These are phyloP conservation scores for Daucus carota DNA, from an alignment of 129 eudicot species.

Conservation along the genomic window DNA sequence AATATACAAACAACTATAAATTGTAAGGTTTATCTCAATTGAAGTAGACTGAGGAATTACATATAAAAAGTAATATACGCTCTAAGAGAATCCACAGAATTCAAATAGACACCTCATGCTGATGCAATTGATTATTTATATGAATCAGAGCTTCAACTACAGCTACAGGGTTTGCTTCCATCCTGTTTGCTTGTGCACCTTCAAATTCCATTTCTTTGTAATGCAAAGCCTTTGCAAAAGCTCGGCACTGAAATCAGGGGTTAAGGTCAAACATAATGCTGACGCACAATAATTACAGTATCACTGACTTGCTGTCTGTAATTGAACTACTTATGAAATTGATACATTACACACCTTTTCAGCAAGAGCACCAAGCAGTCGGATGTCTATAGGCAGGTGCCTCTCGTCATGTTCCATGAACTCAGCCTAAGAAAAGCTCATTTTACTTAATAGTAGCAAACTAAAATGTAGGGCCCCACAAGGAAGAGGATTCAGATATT, in stretches of 20 bases:
- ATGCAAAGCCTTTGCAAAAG: slow-evolving; percentile 98
- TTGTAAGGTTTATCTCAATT: neutral
- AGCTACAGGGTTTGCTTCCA: slow-evolving; percentile 97
- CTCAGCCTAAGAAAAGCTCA: slow-evolving; percentile 64
- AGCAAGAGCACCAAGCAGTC: slow-evolving; percentile 99
- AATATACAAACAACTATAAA: slow-evolving; percentile 12
- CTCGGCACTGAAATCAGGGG: slow-evolving; percentile 69
- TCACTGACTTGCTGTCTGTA: neutral
- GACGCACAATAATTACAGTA: neutral
- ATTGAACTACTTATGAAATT: neutral
- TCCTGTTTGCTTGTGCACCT: slow-evolving; percentile 82
- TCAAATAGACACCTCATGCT: slow-evolving; percentile 71
- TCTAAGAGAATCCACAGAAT: neutral
- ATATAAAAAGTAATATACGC: neutral
- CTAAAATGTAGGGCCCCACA: neutral
- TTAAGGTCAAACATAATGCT: neutral
- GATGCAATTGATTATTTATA: slow-evolving; percentile 94
- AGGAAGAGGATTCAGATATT: neutral
- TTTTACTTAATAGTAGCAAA: slow-evolving; percentile 10
- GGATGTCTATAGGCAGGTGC: slow-evolving; percentile 97
- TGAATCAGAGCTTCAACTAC: slow-evolving; percentile 96
- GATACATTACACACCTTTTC: slow-evolving; percentile 62
- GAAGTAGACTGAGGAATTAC: neutral
- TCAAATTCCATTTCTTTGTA: slow-evolving; percentile 99
- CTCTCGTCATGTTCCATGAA: slow-evolving; percentile 98